Percentiles rank a stretch among this genome's conserved stretches.
These are phyloP conservation scores for Blastobotrys arbuscula DNA, from an alignment of 1,139 yeast genomes.

Conservation along the genomic window DNA sequence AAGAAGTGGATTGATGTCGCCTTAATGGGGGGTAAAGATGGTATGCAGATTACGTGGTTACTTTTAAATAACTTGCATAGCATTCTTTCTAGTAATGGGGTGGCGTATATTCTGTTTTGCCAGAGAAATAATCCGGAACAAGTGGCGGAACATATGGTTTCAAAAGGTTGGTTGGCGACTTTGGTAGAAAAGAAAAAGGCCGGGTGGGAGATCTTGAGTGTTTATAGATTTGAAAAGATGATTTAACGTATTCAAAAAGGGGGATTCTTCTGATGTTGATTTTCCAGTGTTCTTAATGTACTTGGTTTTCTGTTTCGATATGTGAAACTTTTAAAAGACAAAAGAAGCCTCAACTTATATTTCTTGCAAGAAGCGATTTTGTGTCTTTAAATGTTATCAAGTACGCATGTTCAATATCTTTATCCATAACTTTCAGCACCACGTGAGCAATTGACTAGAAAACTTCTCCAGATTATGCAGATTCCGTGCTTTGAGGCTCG, in stretches of 20 bases:
- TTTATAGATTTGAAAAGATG: conserved; percentile 34
- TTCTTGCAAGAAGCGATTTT: not conserved
- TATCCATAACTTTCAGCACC: no score
- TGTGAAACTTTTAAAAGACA: no score
- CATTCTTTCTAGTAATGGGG: conserved; percentile 51
- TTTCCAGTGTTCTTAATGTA: no score
- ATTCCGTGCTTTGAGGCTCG: no score
- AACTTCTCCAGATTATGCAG: no score
- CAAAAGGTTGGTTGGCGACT: conserved; percentile 51
- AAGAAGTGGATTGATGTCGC: conserved; percentile 80
- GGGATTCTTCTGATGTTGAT: no score
- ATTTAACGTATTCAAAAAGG: not conserved
- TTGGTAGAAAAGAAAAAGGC: conserved; percentile 64
- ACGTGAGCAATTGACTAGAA: no score
- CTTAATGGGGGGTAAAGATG: conserved; percentile 79
- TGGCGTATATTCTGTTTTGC: conserved; percentile 80
- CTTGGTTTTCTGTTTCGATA: no score
- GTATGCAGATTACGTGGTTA: conserved; percentile 75
- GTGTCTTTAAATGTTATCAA: not conserved
- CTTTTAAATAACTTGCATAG: conserved; percentile 49
- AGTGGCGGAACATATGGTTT: conserved; percentile 47
- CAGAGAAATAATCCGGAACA: conserved; percentile 75
- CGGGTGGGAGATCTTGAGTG: conserved; percentile 92
- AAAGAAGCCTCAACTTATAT: not conserved
- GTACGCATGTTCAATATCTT: no score